A percentile compares a stretch with the other conserved stretches of the same genome.
Conservation (phyloP, 371 early-diverging fungal species). For the Syncephalastrum monosporum region DNA sequence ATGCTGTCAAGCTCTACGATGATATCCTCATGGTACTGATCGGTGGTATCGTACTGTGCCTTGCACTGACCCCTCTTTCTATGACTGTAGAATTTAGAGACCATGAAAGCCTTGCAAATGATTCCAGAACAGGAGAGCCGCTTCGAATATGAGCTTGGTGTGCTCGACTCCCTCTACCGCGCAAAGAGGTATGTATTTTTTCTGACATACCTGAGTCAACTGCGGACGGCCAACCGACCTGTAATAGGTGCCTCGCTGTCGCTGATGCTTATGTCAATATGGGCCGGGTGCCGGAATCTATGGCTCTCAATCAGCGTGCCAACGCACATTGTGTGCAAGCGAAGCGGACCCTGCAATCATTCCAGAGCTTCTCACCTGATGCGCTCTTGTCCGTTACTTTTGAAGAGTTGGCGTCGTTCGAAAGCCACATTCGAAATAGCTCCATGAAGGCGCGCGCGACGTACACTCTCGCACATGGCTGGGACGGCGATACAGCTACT, state of each 20-base stretch:
- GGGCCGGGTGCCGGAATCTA: constrained; percentile 53
- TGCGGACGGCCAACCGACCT: too few relatives aligned
- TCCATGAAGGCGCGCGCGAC: constrained; percentile 61
- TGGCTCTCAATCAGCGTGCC: constrained; percentile 66
- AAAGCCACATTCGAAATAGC: constrained; percentile 49
- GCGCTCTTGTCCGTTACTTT: constrained; percentile 44
- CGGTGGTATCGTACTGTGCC: background rate
- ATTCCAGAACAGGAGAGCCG: constrained; percentile 44
- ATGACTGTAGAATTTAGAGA: constrained; percentile 33
- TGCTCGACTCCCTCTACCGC: constrained; percentile 51
- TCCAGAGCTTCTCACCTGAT: constrained; percentile 27
- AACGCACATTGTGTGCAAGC: constrained; percentile 54
- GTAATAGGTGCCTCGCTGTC: constrained; percentile 45
- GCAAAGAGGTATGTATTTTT: constrained; percentile 40
- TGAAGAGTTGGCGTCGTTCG: constrained; percentile 41
- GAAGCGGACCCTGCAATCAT: constrained; percentile 34
- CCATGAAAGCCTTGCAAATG: constrained; percentile 53
- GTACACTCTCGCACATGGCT: constrained; percentile 52
- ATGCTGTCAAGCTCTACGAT: constrained; percentile 67
- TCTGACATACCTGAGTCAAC: background rate
- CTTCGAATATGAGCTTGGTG: constrained; percentile 54
- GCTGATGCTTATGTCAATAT: constrained; percentile 52
- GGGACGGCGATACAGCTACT: constrained; percentile 39
- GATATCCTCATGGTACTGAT: constrained; percentile 60
- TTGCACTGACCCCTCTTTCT: background rate